phyloP scores from a whole-genome alignment of 2,329 filamentous ascomycete genomes.

The Metarhizium rileyi region DNA sequence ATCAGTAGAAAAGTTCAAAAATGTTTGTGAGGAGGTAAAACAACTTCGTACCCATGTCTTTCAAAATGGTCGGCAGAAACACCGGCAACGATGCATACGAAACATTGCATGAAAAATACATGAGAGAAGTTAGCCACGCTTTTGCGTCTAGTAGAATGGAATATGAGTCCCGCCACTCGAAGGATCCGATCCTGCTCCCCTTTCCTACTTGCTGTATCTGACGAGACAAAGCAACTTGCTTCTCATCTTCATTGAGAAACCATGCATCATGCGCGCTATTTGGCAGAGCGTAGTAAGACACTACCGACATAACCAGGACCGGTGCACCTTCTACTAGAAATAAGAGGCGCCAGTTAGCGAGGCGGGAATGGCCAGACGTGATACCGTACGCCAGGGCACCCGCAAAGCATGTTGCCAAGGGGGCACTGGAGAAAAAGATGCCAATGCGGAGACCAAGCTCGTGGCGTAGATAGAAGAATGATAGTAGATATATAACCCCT shows the following conservation, averaged over 20 bases:
- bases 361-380: constrained; percentile 41
- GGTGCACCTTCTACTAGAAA: constrained; percentile 43
- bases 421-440: constrained; percentile 45
- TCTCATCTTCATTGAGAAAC: constrained; percentile 13
- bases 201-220: constrained; percentile 6
- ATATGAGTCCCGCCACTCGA: constrained; percentile 18
- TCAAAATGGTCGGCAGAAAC: constrained; percentile 14
- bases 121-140: constrained; percentile 18
- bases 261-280: constrained; percentile 6
- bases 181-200: not conserved
- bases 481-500: constrained; percentile 23
- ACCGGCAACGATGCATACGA: constrained; percentile 22
- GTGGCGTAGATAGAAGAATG: constrained; percentile 25
- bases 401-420: constrained; percentile 57
- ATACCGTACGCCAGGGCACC: constrained; percentile 57
- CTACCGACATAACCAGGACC: constrained; percentile 20
- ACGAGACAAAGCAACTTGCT: constrained; percentile 7
- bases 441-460: constrained; percentile 23
- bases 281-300: constrained; percentile 20
- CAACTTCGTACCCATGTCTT: constrained; percentile 8
- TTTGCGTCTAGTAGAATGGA: constrained; percentile 24
- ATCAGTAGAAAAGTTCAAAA: not conserved
- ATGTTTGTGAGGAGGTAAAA: not conserved
- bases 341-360: constrained; percentile 56
- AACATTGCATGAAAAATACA: constrained; percentile 14